Base-by-base conservation (phyloP, 495 filamentous ascomycete genomes). In the Daldinia loculata region DNA sequence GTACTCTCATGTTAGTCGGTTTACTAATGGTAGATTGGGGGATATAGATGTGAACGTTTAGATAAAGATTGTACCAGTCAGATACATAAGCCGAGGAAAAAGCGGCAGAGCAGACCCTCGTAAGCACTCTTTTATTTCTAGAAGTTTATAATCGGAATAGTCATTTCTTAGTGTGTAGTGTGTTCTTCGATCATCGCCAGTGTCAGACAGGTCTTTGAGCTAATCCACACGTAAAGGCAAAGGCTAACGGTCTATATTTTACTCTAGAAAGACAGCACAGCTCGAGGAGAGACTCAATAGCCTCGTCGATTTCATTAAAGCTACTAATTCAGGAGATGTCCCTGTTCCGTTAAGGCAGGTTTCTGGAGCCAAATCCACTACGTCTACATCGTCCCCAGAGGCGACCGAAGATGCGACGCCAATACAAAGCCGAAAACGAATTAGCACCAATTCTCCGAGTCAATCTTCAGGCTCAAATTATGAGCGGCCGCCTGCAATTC, bases 21-120 rank as follows among this genome's bases (percentile, higher is more conserved):
- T 57, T 24, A 63, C 61, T 74, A 61, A 74, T 62, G 52, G 26
- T 32, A 34, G 29, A 29, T 24, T 60, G 38, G 60, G 14, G 26
- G 56, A 36, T 51, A 32, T 59, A 77, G 78, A 39, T 80, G 77
- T 51, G 66, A 75, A 58, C 66, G 78, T 27, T 69, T 80, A 51
- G 73, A 73, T 52, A 80, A 80, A 55, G 74, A 79, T 27, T 80
- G 78, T 51, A 27, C 67, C 9, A 64, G 58, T 11, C 77, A 80
- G 55, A 61, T 75, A 51, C 74, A 77, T 45, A 71, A 69, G 26
- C 78, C 78, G 22, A 75, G 78, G 30, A 80, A 80, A 67, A 80
- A 80, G 67, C 70, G 78, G 38, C 71, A 76, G 41, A 67, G 57
- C 50, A 75, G 74, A 55, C 78, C 78, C 43, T 80, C 78, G 78